These are phyloP conservation scores for Fraxinus platypoda DNA, from an alignment of 305 asterid genomes.

Conservation along the genomic window DNA sequence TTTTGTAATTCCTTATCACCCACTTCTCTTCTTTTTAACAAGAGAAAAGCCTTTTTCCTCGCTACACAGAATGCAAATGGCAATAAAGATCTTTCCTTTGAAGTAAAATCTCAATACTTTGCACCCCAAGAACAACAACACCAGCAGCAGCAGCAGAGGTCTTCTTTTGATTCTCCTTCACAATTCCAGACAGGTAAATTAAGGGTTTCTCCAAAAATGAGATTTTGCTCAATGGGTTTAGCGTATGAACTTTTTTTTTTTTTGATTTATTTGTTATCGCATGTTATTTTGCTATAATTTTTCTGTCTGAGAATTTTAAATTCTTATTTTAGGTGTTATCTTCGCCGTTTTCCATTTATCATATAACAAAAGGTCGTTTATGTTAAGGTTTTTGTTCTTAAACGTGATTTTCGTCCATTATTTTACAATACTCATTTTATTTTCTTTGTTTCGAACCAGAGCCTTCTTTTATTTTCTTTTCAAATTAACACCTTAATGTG, in stretches of 20 bases:
- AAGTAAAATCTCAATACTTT: constrained; percentile 47
- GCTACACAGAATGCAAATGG: constrained; percentile 21
- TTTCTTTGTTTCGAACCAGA: background rate
- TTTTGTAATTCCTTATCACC: constrained; percentile 28
- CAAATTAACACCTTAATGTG: background rate
- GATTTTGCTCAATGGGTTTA: background rate
- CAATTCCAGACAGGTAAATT: constrained; percentile 50
- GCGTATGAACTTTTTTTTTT: too few relatives aligned
- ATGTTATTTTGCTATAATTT: background rate
- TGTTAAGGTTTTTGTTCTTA: background rate
- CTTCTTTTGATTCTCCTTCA: constrained; percentile 37
- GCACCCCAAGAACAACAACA: constrained; percentile 58
- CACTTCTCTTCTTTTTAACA: constrained; percentile 23
- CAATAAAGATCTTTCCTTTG: constrained; percentile 24
- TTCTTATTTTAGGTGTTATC: background rate
- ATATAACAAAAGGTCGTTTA: background rate
- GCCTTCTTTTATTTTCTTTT: background rate
- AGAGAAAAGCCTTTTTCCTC: constrained; percentile 20
- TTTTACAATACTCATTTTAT: background rate
- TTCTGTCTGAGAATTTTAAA: background rate
- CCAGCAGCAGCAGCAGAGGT: constrained; percentile 35
- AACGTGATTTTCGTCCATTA: background rate
- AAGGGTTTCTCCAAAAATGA: background rate
- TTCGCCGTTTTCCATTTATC: background rate
- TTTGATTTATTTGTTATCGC: background rate